A percentile compares a stretch with the other conserved stretches of the same genome.
Evolutionary conservation across 129 eudicot genomes (phyloP).

Genomic region (Deinandra increscens): DNA sequence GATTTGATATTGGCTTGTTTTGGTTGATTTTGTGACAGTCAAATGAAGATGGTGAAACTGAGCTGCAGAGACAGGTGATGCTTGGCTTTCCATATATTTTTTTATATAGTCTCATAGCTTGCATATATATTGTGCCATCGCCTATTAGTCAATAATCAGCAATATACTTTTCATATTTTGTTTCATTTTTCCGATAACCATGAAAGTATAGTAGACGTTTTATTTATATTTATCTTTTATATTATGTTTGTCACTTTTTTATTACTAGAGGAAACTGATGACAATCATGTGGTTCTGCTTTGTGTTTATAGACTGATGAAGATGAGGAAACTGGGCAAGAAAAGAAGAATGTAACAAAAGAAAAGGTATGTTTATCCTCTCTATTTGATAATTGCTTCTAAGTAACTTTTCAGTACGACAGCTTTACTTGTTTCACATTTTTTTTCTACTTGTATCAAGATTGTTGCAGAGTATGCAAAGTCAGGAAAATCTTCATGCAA

Average conservation of each 20-base stretch:
- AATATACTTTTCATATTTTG: too few relatives aligned
- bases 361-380: constrained; percentile 23
- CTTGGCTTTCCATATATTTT: too few relatives aligned
- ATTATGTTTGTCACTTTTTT: constrained; percentile 3
- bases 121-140: too few relatives aligned
- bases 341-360: constrained; percentile 30
- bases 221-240: not conserved
- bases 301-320: constrained; percentile 28
- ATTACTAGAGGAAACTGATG: constrained; percentile 7
- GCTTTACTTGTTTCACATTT: constrained; percentile 24
- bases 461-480: constrained; percentile 93
- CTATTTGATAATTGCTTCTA: not conserved
- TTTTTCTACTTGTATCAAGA: constrained; percentile 30
- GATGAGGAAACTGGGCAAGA: constrained; percentile 21
- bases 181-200: not conserved
- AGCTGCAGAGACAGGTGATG: too few relatives aligned
- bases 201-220: not conserved
- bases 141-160: too few relatives aligned
- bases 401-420: not conserved
- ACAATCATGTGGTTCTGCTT: constrained; percentile 22
- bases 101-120: too few relatives aligned
- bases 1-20: not conserved
- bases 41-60: too few relatives aligned
- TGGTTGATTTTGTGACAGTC: too few relatives aligned
- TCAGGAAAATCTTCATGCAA: constrained; percentile 82